Percentiles rank a stretch among this genome's conserved stretches.
These are phyloP conservation scores for Blastobotrys mokoenaii DNA, from an alignment of 805 yeast genomes.

Conservation along the genomic window DNA sequence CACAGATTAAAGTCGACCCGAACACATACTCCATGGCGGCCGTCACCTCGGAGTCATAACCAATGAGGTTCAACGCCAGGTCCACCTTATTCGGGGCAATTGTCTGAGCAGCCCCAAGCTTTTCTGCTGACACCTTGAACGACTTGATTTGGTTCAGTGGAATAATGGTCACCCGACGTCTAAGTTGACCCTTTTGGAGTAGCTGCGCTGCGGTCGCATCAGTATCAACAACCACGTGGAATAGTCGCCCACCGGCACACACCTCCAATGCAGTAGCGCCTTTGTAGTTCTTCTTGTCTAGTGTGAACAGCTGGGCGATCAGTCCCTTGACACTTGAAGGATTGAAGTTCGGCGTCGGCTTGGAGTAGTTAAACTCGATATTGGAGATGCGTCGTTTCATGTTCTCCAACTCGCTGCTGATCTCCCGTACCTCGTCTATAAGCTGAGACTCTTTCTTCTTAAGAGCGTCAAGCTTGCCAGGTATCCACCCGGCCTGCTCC, in stretches of 20 bases:
- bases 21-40: constrained; percentile 89
- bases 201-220: constrained; percentile 78
- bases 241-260: constrained; percentile 88
- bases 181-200: constrained; percentile 67
- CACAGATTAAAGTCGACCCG: constrained; percentile 82
- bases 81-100: constrained; percentile 80
- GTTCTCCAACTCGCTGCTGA: constrained; percentile 42
- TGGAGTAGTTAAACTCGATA: constrained; percentile 64
- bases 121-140: constrained; percentile 41
- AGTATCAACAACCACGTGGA: constrained; percentile 83
- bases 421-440: constrained; percentile 36
- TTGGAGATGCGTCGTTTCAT: constrained; percentile 59
- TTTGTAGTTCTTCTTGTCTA: constrained; percentile 47
- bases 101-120: constrained; percentile 59
- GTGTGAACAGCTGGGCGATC: constrained; percentile 73
- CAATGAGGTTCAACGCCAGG: constrained; percentile 74
- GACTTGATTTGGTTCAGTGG: constrained; percentile 83
- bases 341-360: constrained; percentile 56
- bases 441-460: constrained; percentile 25
- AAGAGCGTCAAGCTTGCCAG: constrained; percentile 18
- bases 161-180: constrained; percentile 79
- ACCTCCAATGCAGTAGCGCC: constrained; percentile 82
- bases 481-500: constrained; percentile 38
- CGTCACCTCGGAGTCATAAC: constrained; percentile 58
- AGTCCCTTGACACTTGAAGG: constrained; percentile 68